Evolutionary conservation across 805 yeast species (phyloP), one percentile per base, ranked within the genome.

Genomic region (Hanseniaspora clermontiae): DNA sequence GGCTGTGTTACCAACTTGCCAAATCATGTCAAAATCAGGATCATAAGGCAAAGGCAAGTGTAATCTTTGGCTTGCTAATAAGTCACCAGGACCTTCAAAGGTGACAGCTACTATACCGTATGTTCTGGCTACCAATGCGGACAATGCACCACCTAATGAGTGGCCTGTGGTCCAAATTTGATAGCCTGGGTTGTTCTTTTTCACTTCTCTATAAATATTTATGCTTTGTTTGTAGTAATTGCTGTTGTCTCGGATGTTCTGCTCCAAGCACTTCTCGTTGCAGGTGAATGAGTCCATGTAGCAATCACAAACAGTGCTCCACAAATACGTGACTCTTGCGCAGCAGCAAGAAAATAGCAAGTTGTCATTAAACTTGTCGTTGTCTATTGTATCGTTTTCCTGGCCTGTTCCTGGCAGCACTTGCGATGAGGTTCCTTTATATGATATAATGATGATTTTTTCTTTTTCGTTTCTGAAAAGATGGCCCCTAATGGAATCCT

Each of bases 221-320:
- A 89, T 67, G 0, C 79, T 83, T 0, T 95, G 90, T 59, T 81
- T 79, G 69, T 88, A 91, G 67, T 91, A 93, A 54, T 88, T 71
- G 67, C 89, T 96, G 59, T 81, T 81, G 40, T 84, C 71, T 65
- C 79, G 73, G 51, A 90, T 69, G 64, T 87, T 95, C 51, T 72
- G 74, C 66, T 89, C 97, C 29, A 93, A 70, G 65, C 98, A 93
- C 58, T 77, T 77, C 68, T 88, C 93, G 68, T 89, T 83, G 70
- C 98, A 93, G 0, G 91, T 86, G 68, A 87, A 87, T 0, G 95
- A 78, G 53, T 78, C 80, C 59, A 81, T 79, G 65, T 84, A 91
- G 66, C 98, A 93, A 68, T 89, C 96, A 70, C 98, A 93, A 0
- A 89, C 97, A 0, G 97, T 85, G 8, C 84, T 80, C 98, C 97